Conservation (phyloP, 768 basidiomycete genomes). For the Tulasnella sp. region DNA sequence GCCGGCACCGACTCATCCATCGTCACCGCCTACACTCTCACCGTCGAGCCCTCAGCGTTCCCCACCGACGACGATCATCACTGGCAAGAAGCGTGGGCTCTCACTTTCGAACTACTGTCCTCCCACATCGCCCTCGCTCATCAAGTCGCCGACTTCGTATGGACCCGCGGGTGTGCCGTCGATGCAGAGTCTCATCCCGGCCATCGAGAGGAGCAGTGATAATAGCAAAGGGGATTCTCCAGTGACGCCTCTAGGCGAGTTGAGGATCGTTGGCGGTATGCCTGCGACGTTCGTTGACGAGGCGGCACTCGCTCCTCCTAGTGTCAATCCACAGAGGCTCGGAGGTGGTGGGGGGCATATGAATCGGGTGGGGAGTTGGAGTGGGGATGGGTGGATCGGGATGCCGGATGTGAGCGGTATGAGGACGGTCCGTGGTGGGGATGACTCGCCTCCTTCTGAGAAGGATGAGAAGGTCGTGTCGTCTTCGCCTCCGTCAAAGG, state of each 20-base stretch:
- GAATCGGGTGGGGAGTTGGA: too few relatives aligned
- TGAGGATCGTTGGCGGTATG: conserved; percentile 13
- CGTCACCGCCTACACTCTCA: neutral
- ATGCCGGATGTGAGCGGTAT: neutral
- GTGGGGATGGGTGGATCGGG: neutral
- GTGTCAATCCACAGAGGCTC: neutral
- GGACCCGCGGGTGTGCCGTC: neutral
- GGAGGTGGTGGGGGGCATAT: neutral
- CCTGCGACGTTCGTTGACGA: conserved; percentile 16
- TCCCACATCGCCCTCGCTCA: neutral
- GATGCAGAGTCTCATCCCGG: conserved; percentile 6
- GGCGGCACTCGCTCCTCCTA: neutral
- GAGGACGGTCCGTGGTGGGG: neutral
- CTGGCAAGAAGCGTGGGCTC: conserved; percentile 12
- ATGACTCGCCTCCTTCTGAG: neutral
- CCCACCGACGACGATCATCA: conserved; percentile 1
- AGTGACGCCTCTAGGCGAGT: neutral
- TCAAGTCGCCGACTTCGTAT: conserved; percentile 3
- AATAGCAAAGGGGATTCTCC: neutral
- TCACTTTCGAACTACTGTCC: conserved; percentile 6
- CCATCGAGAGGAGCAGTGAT: neutral
- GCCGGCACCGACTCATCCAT: neutral
- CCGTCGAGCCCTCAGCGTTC: conserved; percentile 1
- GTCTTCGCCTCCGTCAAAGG: neutral
- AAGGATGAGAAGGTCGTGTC: neutral